Conservation (phyloP, 1,139 yeast species). For the Pichia sp. region DNA sequence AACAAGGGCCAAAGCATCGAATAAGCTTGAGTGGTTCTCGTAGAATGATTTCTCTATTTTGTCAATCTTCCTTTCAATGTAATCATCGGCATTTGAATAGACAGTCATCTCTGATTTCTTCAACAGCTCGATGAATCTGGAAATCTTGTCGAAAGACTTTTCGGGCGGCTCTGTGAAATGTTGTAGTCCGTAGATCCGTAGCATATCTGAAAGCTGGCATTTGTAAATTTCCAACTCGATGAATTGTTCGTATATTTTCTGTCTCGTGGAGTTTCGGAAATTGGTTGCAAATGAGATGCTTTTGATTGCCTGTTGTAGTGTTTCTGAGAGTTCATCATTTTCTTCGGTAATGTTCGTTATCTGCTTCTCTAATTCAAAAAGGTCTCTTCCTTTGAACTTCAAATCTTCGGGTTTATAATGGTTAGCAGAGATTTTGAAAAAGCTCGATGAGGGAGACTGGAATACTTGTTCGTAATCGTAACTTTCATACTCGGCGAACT, state of each 20-base stretch:
- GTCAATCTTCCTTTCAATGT: conserved; percentile 3
- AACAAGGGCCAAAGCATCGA: conserved; percentile 8
- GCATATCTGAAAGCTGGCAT: conserved; percentile 8
- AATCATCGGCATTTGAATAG: conserved; percentile 2
- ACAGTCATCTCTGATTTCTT: conserved; percentile 4
- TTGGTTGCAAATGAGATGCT: conserved; percentile 10
- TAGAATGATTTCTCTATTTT: not conserved
- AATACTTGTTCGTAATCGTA: conserved; percentile 5
- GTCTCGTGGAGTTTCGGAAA: conserved; percentile 10
- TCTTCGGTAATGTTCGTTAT: not conserved
- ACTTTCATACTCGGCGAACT: conserved; percentile 14
- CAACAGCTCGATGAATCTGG: conserved; percentile 11
- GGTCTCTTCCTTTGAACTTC: not conserved
- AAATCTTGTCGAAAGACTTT: conserved; percentile 17
- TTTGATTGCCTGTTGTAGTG: conserved; percentile 5
- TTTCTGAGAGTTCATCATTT: not conserved
- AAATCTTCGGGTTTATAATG: not conserved
- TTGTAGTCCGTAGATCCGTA: conserved; percentile 9
- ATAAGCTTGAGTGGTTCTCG: not conserved
- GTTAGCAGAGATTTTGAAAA: not conserved
- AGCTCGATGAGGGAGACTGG: not conserved
- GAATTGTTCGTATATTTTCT: conserved; percentile 11
- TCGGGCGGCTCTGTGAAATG: conserved; percentile 21
- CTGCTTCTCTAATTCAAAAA: not conserved
- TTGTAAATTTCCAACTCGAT: conserved; percentile 7